Evolutionary conservation across 306 rosid species (phyloP), one percentile per base, ranked within the genome.

Genomic region (Sophora flavescens): DNA sequence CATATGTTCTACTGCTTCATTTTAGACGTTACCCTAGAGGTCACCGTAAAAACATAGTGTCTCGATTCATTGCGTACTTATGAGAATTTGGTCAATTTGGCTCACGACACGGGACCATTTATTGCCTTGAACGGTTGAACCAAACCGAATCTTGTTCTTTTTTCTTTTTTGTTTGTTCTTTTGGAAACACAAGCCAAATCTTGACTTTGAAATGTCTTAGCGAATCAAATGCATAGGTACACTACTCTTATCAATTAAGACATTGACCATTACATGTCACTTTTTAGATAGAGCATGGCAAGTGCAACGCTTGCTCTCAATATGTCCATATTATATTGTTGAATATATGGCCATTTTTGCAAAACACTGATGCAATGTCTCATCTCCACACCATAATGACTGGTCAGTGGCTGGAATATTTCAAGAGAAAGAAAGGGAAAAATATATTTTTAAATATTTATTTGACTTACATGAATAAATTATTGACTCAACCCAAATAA

Each of bases 381-480:
- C 58, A 12, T 47, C 44, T 45, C 8, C 66, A 58, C 69, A 48
- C 60, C 66, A 63, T 14, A 51, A 22, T 72, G 61, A 67, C 71
- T 0, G 7, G 64, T 56, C 42, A 77, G 8, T 69, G 56, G 48
- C 9, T 54, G 33, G 8, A 68, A 77, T 12, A 44, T 79, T 71
- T 77, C 13, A 8, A 48, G 47, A 61, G 41, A 14, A 66, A 63
- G 61, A 41, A 13, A 57, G 11, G 63, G 45, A 52, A 0, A 30
- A 48, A 15, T n/a, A 2, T 6, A 38, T 51, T 11, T 78, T 22
- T 41, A 48, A 64, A 39, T 66, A 39, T 30, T 30, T 63, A 75
- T 47, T 75, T 75, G 79, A 64, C 65, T 56, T 56, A 70, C 81
- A 79, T 70, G 28, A 38, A 64, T 64, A 44, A 72, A 84, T 17